Evolutionary conservation across 345 rosid species (phyloP).

Genomic region (Brassica nigra): DNA sequence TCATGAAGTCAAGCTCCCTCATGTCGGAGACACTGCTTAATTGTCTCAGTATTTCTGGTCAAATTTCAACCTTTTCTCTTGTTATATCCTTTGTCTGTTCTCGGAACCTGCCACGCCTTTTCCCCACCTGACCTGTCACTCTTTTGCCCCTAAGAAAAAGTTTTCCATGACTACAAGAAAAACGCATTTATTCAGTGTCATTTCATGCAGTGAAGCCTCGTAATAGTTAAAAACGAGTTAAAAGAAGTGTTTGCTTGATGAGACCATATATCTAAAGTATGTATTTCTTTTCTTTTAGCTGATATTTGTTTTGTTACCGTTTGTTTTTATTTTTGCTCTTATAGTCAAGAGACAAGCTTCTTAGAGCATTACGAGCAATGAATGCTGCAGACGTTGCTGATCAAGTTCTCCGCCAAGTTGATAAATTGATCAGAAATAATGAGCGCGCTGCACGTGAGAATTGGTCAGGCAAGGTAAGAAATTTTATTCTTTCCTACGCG

Average conservation of each 20-base stretch:
- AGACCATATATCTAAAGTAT: conserved; percentile 22
- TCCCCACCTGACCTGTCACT: not conserved
- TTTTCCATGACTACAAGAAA: conserved; percentile 7
- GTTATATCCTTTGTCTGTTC: conserved; percentile 9
- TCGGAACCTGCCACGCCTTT: conserved; percentile 1
- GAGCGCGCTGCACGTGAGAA: conserved; percentile 88
- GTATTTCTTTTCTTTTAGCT: conserved; percentile 4
- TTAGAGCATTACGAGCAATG: conserved; percentile 77
- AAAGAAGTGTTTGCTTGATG: conserved; percentile 19
- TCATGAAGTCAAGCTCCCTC: conserved; percentile 10
- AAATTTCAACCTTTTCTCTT: conserved; percentile 21
- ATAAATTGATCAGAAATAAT: conserved; percentile 71
- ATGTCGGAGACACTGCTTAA: conserved; percentile 19
- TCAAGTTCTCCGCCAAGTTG: conserved; percentile 92
- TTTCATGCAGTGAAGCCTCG: conserved; percentile 10
- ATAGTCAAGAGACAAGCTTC: conserved; percentile 87
- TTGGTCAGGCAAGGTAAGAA: conserved; percentile 66
- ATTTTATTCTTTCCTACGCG: conserved; percentile 6
- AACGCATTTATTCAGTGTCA: conserved; percentile 5
- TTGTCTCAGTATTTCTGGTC: conserved; percentile 18
- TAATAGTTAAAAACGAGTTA: conserved; percentile 12
- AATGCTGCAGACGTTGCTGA: conserved; percentile 97
- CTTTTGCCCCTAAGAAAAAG: not conserved
- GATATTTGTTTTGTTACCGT: conserved; percentile 28
- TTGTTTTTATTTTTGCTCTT: conserved; percentile 23